Percentiles rank a stretch among this genome's conserved stretches.
phyloP scores from a whole-genome alignment of 257 asterid genomes.

The Handroanthus guayacan region DNA sequence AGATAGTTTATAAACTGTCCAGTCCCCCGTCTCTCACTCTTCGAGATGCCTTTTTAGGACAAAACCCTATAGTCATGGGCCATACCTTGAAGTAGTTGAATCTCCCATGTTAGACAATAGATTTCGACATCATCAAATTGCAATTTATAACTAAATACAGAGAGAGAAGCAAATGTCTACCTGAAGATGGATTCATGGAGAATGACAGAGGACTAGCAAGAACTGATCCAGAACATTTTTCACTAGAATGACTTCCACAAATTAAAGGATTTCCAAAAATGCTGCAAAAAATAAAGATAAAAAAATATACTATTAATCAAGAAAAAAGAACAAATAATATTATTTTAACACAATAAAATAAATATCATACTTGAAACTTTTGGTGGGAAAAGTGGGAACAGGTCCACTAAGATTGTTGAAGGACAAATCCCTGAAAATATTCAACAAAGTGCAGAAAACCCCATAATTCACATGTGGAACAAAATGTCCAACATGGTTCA shows the following conservation, averaged over 20 bases:
- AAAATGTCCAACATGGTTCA: constrained; percentile 28
- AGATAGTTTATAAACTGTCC: too few relatives aligned
- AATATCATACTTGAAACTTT: constrained; percentile 73
- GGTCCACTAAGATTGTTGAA: constrained; percentile 94
- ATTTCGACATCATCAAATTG: not conserved
- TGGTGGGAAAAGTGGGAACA: constrained; percentile 77
- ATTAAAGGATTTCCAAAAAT: constrained; percentile 80
- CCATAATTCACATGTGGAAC: constrained; percentile 37
- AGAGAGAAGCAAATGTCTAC: constrained; percentile 35
- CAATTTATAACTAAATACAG: not conserved
- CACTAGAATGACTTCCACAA: constrained; percentile 72
- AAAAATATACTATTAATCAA: not conserved
- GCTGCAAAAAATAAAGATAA: constrained; percentile 42
- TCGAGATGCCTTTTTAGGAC: too few relatives aligned
- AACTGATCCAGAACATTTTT: constrained; percentile 68
- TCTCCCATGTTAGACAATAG: too few relatives aligned
- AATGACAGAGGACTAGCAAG: constrained; percentile 62
- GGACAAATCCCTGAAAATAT: constrained; percentile 86
- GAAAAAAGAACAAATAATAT: constrained; percentile 22
- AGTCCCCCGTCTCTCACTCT: too few relatives aligned
- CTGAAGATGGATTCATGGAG: constrained; percentile 59
- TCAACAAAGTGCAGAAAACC: constrained; percentile 34
- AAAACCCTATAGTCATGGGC: too few relatives aligned
- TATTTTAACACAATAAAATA: not conserved
- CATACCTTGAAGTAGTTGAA: too few relatives aligned